Conservation (phyloP, 805 yeast genomes). For the Ogataea neopini region DNA sequence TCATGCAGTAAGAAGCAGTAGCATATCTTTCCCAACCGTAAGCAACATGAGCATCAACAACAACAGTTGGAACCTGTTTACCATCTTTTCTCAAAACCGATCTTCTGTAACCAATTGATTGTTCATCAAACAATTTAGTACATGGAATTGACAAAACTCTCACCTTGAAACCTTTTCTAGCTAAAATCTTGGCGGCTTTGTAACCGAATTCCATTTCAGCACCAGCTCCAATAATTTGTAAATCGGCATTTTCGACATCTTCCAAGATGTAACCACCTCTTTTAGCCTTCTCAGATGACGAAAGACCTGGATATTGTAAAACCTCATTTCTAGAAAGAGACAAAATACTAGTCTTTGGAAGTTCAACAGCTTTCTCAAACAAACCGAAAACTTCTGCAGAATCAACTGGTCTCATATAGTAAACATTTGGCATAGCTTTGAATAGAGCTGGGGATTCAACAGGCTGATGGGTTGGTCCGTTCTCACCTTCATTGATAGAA, state of each 20-base stretch:
- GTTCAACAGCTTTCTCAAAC: conserved; percentile 62
- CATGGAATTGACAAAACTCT: conserved; percentile 92
- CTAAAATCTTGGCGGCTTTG: conserved; percentile 77
- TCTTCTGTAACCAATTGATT: conserved; percentile 76
- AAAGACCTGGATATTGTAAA: conserved; percentile 91
- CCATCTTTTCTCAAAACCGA: conserved; percentile 84
- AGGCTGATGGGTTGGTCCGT: conserved; percentile 94
- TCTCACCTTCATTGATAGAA: conserved; percentile 89
- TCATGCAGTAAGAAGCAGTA: conserved; percentile 94
- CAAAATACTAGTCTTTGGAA: conserved; percentile 61
- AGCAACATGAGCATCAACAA: conserved; percentile 91
- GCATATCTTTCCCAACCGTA: conserved; percentile 93
- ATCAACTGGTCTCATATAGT: conserved; percentile 92
- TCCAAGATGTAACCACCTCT: conserved; percentile 90
- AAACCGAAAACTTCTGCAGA: conserved; percentile 88
- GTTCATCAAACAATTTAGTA: conserved; percentile 84
- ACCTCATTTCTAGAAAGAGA: conserved; percentile 84
- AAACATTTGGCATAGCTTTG: conserved; percentile 78
- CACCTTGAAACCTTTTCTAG: conserved; percentile 63
- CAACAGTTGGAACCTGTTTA: conserved; percentile 74
- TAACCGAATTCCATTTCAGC: conserved; percentile 87
- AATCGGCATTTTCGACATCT: conserved; percentile 61
- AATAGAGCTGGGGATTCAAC: conserved; percentile 70
- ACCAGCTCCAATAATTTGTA: conserved; percentile 81
- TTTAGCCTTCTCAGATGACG: conserved; percentile 78